Base-by-base conservation (phyloP, 495 filamentous ascomycete species). In the Hypomontagnella submonticulosa region DNA sequence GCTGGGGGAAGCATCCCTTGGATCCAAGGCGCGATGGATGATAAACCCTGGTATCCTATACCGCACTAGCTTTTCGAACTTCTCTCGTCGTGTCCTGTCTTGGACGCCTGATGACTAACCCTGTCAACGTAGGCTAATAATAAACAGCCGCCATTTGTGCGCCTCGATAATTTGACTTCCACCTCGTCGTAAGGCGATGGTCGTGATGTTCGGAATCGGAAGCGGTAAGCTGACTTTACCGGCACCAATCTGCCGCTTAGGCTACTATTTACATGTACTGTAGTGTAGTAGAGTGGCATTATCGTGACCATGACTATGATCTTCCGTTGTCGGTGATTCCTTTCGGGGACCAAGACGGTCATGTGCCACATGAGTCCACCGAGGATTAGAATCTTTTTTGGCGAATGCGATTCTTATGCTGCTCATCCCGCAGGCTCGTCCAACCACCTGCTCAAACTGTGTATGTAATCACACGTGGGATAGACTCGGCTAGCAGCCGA, bases 21-120 rank as follows among this genome's bases (percentile, higher is more conserved):
- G 18, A 34, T 40, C 38, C 32, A 32, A 41, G 18, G 41, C 58
- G 49, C 49, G 48, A 62, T 62, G 59, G 59, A 55, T 62, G 50
- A 49, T 7, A 15, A 52, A 62, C 50, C 58, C 51, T 53, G 50
- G 43, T 50, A 50, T 46, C 23, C 23, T 27, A 27, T 27, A 27
- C 23, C 23, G 23, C 23, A 27, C 23, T 27, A 6, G 23, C 23
- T 27, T 27, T 27, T 27, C 4, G 9, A 16, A 37, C 53, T 57
- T 51, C 2, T 40, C 13, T 13, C 9, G 6, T 23, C 38, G 10
- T 12, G 7, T 30, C 6, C 20, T n/a, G 38, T 16, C 37, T 54
- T 38, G 23, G 2, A 27, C 37, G 51, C 38, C 12, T 42, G 51
- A 11, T 54, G 37, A 54, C 20, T 54, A 41, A 54, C 51, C 51